Evolutionary conservation across 169 alveolate genomes (phyloP), one percentile per base, ranked within the genome.

Genomic region (Toxoplasma gondii): DNA sequence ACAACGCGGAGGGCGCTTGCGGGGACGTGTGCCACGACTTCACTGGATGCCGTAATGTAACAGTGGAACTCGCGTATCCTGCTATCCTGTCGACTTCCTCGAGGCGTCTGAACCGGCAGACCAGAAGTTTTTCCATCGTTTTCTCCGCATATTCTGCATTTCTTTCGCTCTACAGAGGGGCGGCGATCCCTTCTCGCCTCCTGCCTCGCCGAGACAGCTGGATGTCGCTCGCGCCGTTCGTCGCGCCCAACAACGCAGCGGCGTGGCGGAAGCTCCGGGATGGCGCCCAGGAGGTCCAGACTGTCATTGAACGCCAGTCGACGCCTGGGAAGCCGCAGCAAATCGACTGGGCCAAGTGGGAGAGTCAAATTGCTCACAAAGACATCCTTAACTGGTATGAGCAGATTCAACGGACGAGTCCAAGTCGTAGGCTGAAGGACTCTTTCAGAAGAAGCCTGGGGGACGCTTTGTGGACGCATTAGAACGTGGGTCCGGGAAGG

Each of bases 211-310:
- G 84, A n/a, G 84, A 74, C 84, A 74, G 45, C 49, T 74, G 84
- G 84, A 41, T 34, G 84, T 74, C 84, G 84, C 84, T 74, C 2
- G 84, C 84, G 41, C 84, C 84, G 31, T 74, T 74, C 19, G 84
- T n/a, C 19, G 84, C 45, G 9, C 84, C 22, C 12, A 31, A 74
- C 49, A 31, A 74, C 49, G 45, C 39, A 19, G 84, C 84, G 38
- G 84, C 84, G 84, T 74, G 84, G 84, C 84, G 43, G 12, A 31
- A 36, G 84, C 44, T 74, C 49, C 84, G 84, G 45, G 84, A 74
- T 7, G 45, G 84, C 16, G 84, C 84, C 49, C 84, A 74, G 45
- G 84, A 31, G 41, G 84, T 74, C 31, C 84, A 74, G 44, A 36
- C 41, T 41, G 43, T 36, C 27, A 36, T 74, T 7, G 84, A 74